Evolutionary conservation across 768 basidiomycete species (phyloP).

Genomic region (Calocybe gangraenosa): DNA sequence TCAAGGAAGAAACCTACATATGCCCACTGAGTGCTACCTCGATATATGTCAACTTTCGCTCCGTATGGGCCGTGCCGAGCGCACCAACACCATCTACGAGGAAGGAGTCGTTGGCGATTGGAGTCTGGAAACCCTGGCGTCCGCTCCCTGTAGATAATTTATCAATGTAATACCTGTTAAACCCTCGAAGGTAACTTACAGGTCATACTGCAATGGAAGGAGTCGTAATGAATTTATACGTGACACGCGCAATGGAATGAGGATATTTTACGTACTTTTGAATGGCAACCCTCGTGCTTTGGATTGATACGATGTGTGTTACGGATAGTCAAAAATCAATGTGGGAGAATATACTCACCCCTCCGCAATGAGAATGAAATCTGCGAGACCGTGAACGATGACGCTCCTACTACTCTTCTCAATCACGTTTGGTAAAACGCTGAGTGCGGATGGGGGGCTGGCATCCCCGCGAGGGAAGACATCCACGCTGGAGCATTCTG

Average conservation of each 20-base stretch:
- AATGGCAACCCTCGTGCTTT: conserved; percentile 54
- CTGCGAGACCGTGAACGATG: conserved; percentile 68
- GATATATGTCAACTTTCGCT: conserved; percentile 63
- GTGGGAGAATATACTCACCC: conserved; percentile 40
- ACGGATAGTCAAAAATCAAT: neutral
- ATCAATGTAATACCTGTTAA: neutral
- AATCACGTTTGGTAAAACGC: conserved; percentile 69
- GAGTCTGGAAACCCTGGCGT: conserved; percentile 69
- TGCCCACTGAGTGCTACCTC: conserved; percentile 71
- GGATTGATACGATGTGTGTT: neutral
- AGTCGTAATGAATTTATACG: neutral
- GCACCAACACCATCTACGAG: conserved; percentile 69
- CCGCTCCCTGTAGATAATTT: conserved; percentile 43
- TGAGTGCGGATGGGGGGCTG: conserved; percentile 59
- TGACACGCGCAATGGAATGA: neutral
- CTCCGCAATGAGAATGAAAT: conserved; percentile 70
- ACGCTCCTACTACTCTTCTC: conserved; percentile 68
- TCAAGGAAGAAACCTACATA: conserved; percentile 44
- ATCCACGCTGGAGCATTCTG: conserved; percentile 52
- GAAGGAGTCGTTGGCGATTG: conserved; percentile 62
- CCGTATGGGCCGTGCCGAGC: conserved; percentile 58
- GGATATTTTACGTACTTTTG: conserved; percentile 46
- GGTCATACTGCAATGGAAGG: conserved; percentile 32
- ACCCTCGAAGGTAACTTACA: conserved; percentile 21
- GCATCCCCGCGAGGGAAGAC: conserved; percentile 62